Percentiles rank a stretch among this genome's conserved stretches.
phyloP scores from a whole-genome alignment of 2,329 filamentous ascomycete species.

The Fragosphaeria purpurea region DNA sequence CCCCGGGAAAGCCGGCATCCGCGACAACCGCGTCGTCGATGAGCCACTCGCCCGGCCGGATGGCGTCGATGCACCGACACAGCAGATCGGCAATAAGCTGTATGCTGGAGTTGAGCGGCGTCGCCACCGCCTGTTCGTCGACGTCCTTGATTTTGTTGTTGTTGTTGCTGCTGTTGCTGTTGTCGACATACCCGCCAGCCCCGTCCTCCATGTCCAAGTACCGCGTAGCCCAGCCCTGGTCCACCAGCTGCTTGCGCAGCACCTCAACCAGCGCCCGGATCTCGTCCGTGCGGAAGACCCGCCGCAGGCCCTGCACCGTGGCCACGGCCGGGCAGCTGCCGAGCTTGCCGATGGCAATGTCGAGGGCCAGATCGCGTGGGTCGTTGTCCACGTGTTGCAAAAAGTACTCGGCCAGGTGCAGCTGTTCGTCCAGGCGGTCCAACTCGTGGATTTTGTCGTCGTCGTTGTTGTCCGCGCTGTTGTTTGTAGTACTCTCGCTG shows the following conservation, averaged over 20 bases:
- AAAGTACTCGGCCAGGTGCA: conserved; percentile 58
- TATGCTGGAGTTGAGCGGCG: conserved; percentile 57
- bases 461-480: conserved; percentile 15
- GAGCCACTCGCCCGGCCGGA: conserved; percentile 67
- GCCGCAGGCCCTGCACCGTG: conserved; percentile 54
- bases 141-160: conserved; percentile 23
- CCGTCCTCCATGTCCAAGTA: conserved; percentile 52
- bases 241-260: conserved; percentile 61
- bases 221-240: conserved; percentile 64
- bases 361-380: conserved; percentile 53
- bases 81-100: conserved; percentile 62
- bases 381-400: conserved; percentile 51
- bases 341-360: conserved; percentile 59
- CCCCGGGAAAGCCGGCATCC: too few species aligned
- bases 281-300: conserved; percentile 55
- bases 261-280: conserved; percentile 62
- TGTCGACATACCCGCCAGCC: conserved; percentile 26
- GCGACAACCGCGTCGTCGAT: conserved; percentile 46
- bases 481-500: conserved; percentile 10
- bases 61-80: conserved; percentile 63
- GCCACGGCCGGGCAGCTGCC: conserved; percentile 51
- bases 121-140: conserved; percentile 31
- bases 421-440: conserved; percentile 52
- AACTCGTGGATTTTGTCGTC: conserved; percentile 38
- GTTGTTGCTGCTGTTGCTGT: conserved; percentile 24